Percentiles rank a stretch among this genome's conserved stretches.
Evolutionary conservation across 495 filamentous ascomycete genomes (phyloP).

Genomic region (Penicillium ochrochloron): DNA sequence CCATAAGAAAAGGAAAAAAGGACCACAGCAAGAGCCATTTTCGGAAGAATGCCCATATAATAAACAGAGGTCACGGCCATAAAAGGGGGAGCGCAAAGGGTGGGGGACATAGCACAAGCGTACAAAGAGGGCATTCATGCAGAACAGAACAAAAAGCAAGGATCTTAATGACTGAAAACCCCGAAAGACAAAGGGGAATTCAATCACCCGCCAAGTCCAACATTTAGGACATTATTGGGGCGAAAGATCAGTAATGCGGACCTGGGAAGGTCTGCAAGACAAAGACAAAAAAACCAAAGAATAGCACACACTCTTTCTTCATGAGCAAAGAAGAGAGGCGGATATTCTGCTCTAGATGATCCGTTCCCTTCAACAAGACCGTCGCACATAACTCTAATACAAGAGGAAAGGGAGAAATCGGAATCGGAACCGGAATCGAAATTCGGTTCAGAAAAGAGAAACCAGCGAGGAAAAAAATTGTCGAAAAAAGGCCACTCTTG

Average conservation of each 20-base stretch:
- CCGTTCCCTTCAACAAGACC: constrained; percentile 12
- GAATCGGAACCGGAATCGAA: not conserved
- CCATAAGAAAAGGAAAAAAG: constrained; percentile 18
- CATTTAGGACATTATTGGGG: constrained; percentile 5
- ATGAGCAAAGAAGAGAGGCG: not conserved
- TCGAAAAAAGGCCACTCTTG: constrained; percentile 44
- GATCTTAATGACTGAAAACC: not conserved
- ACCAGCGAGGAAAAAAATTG: constrained; percentile 39
- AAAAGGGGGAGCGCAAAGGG: constrained; percentile 13
- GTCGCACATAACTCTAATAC: constrained; percentile 40
- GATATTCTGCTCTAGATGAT: constrained; percentile 6
- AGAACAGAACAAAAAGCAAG: constrained; percentile 6
- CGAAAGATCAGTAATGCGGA: constrained; percentile 6
- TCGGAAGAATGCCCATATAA: constrained; percentile 18
- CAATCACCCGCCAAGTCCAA: constrained; percentile 15
- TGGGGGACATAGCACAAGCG: not conserved
- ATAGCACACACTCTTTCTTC: constrained; percentile 5
- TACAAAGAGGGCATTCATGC: constrained; percentile 7
- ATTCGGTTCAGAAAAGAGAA: constrained; percentile 1
- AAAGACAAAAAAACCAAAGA: constrained; percentile 1
- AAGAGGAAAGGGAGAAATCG: constrained; percentile 23
- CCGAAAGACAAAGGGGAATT: not conserved
- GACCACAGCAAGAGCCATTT: constrained; percentile 18
- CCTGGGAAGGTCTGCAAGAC: not conserved
- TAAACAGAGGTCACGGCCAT: constrained; percentile 1